Conservation (phyloP, 305 asterid species). For the Vinca major region DNA sequence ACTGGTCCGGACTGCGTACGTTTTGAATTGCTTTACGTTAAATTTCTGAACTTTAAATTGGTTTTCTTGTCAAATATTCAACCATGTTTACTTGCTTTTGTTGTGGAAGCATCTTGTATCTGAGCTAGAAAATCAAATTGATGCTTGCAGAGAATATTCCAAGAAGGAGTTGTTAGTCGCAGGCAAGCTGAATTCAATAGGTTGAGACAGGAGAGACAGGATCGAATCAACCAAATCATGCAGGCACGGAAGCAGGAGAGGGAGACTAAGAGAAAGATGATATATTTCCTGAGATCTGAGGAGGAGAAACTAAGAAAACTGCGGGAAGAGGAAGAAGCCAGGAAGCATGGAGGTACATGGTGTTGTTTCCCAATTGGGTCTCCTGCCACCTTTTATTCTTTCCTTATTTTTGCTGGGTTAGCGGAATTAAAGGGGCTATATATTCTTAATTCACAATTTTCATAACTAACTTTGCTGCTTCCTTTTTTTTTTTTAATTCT, state of each 20-base stretch:
- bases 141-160: conserved; percentile 44
- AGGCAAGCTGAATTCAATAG: conserved; percentile 53
- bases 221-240: conserved; percentile 41
- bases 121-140: neutral
- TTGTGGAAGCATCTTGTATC: neutral
- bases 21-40: neutral
- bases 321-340: conserved; percentile 86
- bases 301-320: conserved; percentile 65
- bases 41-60: neutral
- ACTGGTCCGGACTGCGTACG: neutral
- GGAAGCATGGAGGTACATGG: conserved; percentile 68
- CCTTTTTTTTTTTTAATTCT: neutral
- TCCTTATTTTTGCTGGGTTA: too few relatives aligned
- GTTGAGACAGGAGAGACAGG: conserved; percentile 50
- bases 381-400: neutral
- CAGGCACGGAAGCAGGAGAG: conserved; percentile 58
- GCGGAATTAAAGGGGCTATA: too few relatives aligned
- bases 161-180: conserved; percentile 44
- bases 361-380: neutral
- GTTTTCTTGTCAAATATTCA: neutral
- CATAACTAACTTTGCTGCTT: neutral
- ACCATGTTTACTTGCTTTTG: neutral
- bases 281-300: conserved; percentile 56
- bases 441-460: too few relatives aligned
- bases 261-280: conserved; percentile 57